Evolutionary conservation across 2,329 filamentous ascomycete species (phyloP), one percentile per base, ranked within the genome.

Genomic region (Aspergillus quadricinctus): DNA sequence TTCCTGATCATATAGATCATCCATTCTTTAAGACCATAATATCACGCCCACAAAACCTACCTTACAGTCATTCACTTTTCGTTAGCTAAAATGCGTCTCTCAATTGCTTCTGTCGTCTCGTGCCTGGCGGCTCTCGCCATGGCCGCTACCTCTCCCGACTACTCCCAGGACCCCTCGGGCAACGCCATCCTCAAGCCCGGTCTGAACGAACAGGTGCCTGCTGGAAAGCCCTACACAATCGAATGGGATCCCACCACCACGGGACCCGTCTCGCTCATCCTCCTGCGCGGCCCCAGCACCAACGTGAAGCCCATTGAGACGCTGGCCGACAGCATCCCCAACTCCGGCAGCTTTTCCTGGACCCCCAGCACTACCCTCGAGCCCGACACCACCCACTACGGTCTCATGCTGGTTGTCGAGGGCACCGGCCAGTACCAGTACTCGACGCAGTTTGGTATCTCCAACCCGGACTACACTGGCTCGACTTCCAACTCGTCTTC

Each of bases 371-470:
- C 76, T 54, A 60, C 67, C 46, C 79, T 86, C 57, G 74, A 77
- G 64, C 68, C 69, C 58, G 79, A 81, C 59, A 68, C 67, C 60
- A 78, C 76, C 64, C 80, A 77, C 72, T 87, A 86, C 73, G 84
- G 84, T 58, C 75, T 87, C 67, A 78, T 85, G 69, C 72, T 88
- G 64, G 82, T 87, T 62, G 82, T 81, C 62, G 81, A 85, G 66
- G 75, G 76, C 52, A 82, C 77, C 59, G 82, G 83, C 68, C 72
- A 81, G 67, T 87, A 83, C 78, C 84, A 87, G 69, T 84, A 79
- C 73, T 81, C 80, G 48, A 82, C 81, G 57, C 83, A 86, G 71
- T 86, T 86, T 75, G 84, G 84, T 65, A 78, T 87, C 74, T 54
- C 67, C 53, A 72, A 72, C 62, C 53, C 66, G 28, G 54, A 59